A percentile compares a stretch with the other conserved stretches of the same genome.
phyloP scores from a whole-genome alignment of 768 basidiomycete genomes.

The Serendipita indica region DNA sequence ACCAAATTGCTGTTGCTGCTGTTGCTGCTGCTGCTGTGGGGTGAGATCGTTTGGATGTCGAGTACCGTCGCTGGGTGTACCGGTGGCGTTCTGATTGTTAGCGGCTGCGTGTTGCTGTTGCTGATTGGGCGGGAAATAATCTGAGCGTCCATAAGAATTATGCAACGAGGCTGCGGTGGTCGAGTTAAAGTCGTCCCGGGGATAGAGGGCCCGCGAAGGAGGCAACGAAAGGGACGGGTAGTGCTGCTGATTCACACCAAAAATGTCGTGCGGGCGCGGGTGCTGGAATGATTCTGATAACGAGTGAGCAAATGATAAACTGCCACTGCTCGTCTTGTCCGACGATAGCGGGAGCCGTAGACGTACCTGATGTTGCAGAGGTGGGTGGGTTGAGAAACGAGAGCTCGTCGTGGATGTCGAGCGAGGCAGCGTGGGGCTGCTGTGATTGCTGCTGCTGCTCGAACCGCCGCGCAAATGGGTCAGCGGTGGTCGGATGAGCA shows the following conservation, averaged over 20 bases:
- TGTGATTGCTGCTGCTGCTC: constrained; percentile 15
- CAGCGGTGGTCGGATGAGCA: constrained; percentile 15
- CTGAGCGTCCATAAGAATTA: constrained; percentile 2
- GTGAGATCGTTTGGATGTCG: not conserved
- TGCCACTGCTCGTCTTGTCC: not conserved
- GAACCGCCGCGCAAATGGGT: constrained; percentile 13
- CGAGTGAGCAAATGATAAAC: not conserved
- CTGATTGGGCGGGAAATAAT: not conserved
- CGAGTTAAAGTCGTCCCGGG: not conserved
- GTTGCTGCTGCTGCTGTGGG: constrained; percentile 1
- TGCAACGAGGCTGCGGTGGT: not conserved
- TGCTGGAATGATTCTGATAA: constrained; percentile 6
- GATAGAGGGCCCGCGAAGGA: not conserved
- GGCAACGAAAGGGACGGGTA: not conserved
- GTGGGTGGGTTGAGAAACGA: constrained; percentile 30
- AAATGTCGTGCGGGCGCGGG: constrained; percentile 5
- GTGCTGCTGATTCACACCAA: constrained; percentile 3
- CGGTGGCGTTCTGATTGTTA: not conserved
- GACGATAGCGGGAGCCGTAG: not conserved
- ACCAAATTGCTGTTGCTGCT: constrained; percentile 1
- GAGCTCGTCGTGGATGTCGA: constrained; percentile 58
- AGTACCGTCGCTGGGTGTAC: not conserved
- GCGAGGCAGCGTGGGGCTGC: constrained; percentile 13
- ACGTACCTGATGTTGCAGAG: not conserved
- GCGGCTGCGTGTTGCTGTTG: not conserved